A percentile compares a stretch with the other conserved stretches of the same genome.
These are phyloP conservation scores for Barnettozyma hawaiiensis DNA, from an alignment of 1,139 yeast species.

Conservation along the genomic window DNA sequence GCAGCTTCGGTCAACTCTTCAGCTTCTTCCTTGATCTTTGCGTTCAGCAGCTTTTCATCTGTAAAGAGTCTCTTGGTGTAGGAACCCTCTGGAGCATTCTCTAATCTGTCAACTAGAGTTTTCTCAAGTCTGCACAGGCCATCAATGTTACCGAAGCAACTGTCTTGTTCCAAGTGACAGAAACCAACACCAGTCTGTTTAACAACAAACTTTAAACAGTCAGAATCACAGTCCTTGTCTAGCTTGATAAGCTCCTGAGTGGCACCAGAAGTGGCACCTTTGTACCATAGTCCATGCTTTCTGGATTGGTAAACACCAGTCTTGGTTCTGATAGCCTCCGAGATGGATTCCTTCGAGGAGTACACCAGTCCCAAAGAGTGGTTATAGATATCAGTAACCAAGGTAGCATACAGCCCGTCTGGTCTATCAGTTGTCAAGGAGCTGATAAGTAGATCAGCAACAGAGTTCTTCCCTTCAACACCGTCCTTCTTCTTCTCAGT, in stretches of 20 bases:
- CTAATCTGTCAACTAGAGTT: conserved; percentile 49
- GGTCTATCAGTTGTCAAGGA: conserved; percentile 72
- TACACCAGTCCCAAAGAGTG: conserved; percentile 85
- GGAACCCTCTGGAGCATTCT: conserved; percentile 80
- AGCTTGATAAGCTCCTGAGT: conserved; percentile 68
- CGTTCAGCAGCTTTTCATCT: conserved; percentile 68
- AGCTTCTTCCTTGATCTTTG: conserved; percentile 93
- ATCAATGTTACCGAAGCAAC: conserved; percentile 71
- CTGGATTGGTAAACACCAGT: conserved; percentile 95
- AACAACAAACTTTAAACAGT: conserved; percentile 80
- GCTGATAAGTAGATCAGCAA: conserved; percentile 49
- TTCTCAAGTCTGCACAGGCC: conserved; percentile 65
- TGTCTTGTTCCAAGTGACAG: conserved; percentile 76
- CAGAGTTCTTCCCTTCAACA: conserved; percentile 33
- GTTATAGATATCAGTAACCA: conserved; percentile 65
- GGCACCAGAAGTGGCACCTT: conserved; percentile 94
- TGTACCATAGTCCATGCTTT: conserved; percentile 86
- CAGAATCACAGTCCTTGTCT: conserved; percentile 86
- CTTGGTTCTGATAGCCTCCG: conserved; percentile 72
- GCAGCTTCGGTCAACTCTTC: conserved; percentile 89
- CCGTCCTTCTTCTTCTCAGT: conserved; percentile 29
- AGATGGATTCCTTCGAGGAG: conserved; percentile 76
- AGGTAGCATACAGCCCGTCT: conserved; percentile 81
- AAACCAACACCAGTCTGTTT: conserved; percentile 81
- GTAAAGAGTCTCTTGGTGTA: conserved; percentile 84